These are phyloP conservation scores for Cutaneotrichosporon dermatis DNA, from an alignment of 1,284 basidiomycete species.

Conservation along the genomic window DNA sequence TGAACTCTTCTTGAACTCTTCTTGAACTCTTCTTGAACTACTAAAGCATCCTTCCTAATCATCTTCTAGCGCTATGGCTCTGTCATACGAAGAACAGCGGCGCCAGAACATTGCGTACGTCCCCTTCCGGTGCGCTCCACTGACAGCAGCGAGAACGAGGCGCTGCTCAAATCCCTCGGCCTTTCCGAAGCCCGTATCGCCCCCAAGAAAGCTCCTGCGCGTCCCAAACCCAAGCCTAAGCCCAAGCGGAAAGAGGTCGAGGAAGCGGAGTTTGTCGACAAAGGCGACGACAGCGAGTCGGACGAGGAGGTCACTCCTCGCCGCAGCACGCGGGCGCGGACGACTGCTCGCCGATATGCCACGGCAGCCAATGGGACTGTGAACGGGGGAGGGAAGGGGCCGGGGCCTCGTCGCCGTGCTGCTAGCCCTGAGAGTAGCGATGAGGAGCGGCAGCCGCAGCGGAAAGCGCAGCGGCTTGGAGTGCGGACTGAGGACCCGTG, in stretches of 20 bases:
- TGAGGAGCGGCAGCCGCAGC: conserved; percentile 15
- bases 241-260: conserved; percentile 7
- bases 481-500: conserved; percentile 35
- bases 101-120: conserved; percentile 33
- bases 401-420: background rate
- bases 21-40: no score
- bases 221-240: conserved; percentile 4
- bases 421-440: background rate
- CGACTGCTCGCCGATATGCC: background rate
- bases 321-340: background rate
- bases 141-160: conserved; percentile 29
- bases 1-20: no score
- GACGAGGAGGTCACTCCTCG: conserved; percentile 2
- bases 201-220: background rate
- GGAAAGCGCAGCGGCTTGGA: conserved; percentile 30
- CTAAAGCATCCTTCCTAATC: no score
- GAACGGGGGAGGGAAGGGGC: background rate
- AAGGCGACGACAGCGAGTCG: background rate
- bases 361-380: no score
- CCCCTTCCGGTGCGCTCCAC: background rate
- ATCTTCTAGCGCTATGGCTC: background rate
- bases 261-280: background rate
- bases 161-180: conserved; percentile 33
- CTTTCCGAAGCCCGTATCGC: conserved; percentile 14
- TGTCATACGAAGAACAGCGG: conserved; percentile 23